phyloP scores from a whole-genome alignment of 345 rosid species.

The Camelina hispida region DNA sequence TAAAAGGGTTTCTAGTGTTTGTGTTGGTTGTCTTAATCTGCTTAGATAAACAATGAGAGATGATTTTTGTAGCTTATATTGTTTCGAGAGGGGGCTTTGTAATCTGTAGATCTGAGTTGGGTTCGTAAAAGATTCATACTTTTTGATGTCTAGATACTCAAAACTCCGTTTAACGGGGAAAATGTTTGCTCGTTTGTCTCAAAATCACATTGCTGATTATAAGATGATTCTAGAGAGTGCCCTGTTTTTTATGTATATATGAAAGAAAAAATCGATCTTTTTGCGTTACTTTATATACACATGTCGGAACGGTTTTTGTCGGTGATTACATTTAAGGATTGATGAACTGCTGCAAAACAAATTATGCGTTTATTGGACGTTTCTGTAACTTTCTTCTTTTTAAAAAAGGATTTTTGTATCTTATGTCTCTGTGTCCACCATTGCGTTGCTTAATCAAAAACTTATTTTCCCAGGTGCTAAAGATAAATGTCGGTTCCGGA shows the following conservation, averaged over 20 bases:
- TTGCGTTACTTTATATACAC: neutral
- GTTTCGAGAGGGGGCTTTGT: neutral
- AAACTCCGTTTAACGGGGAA: neutral
- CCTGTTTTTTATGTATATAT: neutral
- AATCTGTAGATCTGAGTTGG: conserved; percentile 40
- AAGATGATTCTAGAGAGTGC: neutral
- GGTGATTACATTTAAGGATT: conserved; percentile 30
- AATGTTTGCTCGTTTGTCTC: neutral
- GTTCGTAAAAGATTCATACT: neutral
- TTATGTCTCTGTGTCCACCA: conserved; percentile 28
- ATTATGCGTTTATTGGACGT: conserved; percentile 38
- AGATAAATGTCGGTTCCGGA: neutral
- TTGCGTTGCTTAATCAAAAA: conserved; percentile 10
- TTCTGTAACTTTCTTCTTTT: conserved; percentile 31
- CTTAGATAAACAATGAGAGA: too few relatives aligned
- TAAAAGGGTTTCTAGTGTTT: conserved; percentile 30
- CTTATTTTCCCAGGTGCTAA: neutral
- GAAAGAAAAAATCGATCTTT: neutral
- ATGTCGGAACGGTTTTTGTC: conserved; percentile 30
- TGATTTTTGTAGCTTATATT: too few relatives aligned
- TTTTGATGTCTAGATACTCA: conserved; percentile 1
- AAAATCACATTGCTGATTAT: neutral
- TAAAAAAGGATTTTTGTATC: neutral
- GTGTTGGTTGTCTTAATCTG: neutral
- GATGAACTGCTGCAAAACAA: conserved; percentile 19